These are phyloP conservation scores for Linnemannia exigua DNA, from an alignment of 192 early-diverging fungal species.

Conservation along the genomic window DNA sequence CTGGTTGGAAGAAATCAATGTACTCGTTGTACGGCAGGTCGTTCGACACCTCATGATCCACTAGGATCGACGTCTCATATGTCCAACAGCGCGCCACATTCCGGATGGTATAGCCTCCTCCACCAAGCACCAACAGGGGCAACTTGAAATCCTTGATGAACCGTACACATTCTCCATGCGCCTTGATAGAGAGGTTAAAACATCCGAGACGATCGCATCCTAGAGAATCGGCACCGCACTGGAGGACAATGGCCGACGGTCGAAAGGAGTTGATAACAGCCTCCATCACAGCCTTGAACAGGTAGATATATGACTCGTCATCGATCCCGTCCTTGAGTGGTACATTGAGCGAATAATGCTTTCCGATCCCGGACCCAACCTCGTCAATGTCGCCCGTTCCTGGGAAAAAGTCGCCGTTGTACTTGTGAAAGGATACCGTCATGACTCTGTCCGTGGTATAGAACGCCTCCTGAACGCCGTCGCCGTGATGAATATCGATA, in stretches of 20 bases:
- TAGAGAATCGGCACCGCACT: constrained; percentile 85
- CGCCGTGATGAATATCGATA: constrained; percentile 98
- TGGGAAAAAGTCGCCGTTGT: constrained; percentile 94
- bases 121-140: constrained; percentile 86
- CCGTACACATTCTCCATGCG: constrained; percentile 83
- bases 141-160: constrained; percentile 86
- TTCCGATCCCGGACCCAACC: constrained; percentile 84
- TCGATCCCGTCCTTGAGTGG: constrained; percentile 90
- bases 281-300: constrained; percentile 82
- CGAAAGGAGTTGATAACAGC: constrained; percentile 79
- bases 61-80: constrained; percentile 90
- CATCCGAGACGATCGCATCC: constrained; percentile 68
- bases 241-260: constrained; percentile 90
- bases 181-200: constrained; percentile 72
- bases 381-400: constrained; percentile 87
- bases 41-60: constrained; percentile 80
- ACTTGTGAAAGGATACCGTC: constrained; percentile 98
- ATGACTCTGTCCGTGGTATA: constrained; percentile 91
- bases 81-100: constrained; percentile 97
- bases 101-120: constrained; percentile 92
- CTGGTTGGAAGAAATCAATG: constrained; percentile 89
- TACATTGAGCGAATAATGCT: constrained; percentile 91
- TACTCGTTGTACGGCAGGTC: constrained; percentile 82
- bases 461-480: constrained; percentile 98
- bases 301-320: constrained; percentile 85